Conservation (phyloP, 23 red algal genomes). For the Gracilaria caudata region DNA sequence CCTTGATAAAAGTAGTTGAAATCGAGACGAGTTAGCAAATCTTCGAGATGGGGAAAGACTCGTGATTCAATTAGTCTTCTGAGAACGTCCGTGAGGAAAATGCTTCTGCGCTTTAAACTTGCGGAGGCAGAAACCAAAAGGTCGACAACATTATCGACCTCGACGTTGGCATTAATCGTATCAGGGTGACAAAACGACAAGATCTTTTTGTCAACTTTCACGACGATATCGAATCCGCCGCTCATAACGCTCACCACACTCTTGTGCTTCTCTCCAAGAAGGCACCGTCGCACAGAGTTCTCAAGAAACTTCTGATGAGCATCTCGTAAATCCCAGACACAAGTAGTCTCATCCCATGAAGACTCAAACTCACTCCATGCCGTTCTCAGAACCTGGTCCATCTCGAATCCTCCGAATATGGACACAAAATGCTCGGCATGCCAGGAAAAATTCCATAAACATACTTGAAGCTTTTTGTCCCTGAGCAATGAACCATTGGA, state of each 20-base stretch:
- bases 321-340: slow-evolving; percentile 53
- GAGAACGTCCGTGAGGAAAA: slow-evolving; percentile 41
- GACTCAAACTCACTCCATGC: slow-evolving; percentile 32
- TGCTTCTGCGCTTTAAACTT: slow-evolving; percentile 42
- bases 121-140: slow-evolving; percentile 26
- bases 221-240: slow-evolving; percentile 55
- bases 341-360: not conserved
- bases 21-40: slow-evolving; percentile 47
- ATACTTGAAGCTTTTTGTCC: slow-evolving; percentile 14
- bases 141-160: slow-evolving; percentile 24
- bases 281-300: slow-evolving; percentile 18
- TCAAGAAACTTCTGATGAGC: slow-evolving; percentile 28
- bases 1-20: slow-evolving; percentile 55
- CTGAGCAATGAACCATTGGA: not conserved
- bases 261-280: slow-evolving; percentile 39
- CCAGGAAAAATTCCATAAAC: slow-evolving; percentile 59
- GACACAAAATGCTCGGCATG: slow-evolving; percentile 61
- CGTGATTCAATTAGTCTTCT: slow-evolving; percentile 21
- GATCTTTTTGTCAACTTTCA: slow-evolving; percentile 40
- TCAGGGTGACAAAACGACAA: not conserved
- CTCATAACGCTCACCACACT: slow-evolving; percentile 34
- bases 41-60: slow-evolving; percentile 31
- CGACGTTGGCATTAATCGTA: not conserved
- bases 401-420: slow-evolving; percentile 55
- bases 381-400: slow-evolving; percentile 40